Conservation (phyloP, 108 stramenopile genomes). For the Aurantiochytrium sp. region DNA sequence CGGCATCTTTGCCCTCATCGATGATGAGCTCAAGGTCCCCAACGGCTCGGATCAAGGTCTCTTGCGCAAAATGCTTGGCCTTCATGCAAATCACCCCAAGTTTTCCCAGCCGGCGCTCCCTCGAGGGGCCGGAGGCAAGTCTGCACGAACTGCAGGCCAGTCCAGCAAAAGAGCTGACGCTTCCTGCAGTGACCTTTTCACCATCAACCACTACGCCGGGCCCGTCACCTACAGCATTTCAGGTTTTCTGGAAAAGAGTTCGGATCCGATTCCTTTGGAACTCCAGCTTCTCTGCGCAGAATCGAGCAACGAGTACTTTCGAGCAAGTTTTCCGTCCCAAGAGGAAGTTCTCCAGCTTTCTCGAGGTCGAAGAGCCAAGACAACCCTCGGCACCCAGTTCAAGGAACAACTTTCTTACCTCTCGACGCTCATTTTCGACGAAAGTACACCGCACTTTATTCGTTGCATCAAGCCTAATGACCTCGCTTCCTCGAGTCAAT, state of each 20-base stretch:
- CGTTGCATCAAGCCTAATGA: slow-evolving; percentile 32
- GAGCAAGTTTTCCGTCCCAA: neutral
- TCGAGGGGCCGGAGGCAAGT: neutral
- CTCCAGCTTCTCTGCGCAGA: slow-evolving; percentile 15
- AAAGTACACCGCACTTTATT: slow-evolving; percentile 24
- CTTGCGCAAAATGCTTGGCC: neutral
- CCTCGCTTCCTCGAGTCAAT: neutral
- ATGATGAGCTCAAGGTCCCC: slow-evolving; percentile 14
- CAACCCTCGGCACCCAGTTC: slow-evolving; percentile 25
- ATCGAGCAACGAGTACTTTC: neutral
- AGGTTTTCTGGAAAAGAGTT: slow-evolving; percentile 58
- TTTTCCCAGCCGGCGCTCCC: neutral
- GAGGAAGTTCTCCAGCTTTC: neutral
- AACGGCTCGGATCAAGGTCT: neutral
- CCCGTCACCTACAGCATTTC: slow-evolving; percentile 39
- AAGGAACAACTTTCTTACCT: slow-evolving; percentile 20
- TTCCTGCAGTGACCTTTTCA: slow-evolving; percentile 29
- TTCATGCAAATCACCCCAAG: neutral
- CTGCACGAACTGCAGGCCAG: too few species aligned
- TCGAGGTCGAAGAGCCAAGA: neutral
- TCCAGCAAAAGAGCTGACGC: too few species aligned
- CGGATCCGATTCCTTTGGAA: slow-evolving; percentile 44
- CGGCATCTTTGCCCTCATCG: slow-evolving; percentile 5
- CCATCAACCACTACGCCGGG: slow-evolving; percentile 58
- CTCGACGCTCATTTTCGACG: neutral